Base-by-base conservation (phyloP, 108 stramenopile species). In the Nitzschia sp. region DNA sequence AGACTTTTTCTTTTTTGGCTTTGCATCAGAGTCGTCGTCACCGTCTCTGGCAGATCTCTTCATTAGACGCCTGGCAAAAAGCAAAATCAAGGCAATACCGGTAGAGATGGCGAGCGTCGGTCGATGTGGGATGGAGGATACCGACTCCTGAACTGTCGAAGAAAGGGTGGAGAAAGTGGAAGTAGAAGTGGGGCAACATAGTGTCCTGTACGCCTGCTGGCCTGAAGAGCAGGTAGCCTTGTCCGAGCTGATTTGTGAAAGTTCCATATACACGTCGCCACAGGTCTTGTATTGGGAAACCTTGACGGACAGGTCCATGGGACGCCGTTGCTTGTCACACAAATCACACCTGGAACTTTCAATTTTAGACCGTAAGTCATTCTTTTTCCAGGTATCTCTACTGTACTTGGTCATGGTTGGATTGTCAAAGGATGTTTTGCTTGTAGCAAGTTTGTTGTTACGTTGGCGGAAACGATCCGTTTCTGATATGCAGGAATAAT, bases 221-320 rank as follows among this genome's bases (percentile, higher is more conserved):
- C 61, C 61, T 21, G 61, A n/a, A 20, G 25, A 41, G 22, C 61
- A 62, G 3, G 43, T 62, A 0, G 61, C 41, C 21, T 62, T 11
- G 24, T 26, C 12, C 43, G 61, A 54, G 9, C 41, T 25, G 41
- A 67, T 39, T 9, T 55, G 53, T 29, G 66, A 67, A 9, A 67
- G 41, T 43, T 67, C 66, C 53, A 67, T 41, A 20, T 67, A 54
- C 12, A 67, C 66, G 20, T 67, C 66, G 37, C 66, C 66, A 55
- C 66, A 67, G 15, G 66, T 67, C 34, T 67, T 67, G 66, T 52
- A 52, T 42, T 67, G 54, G 39, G 26, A 39, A 0, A 67, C 41
- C 37, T 67, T 51, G 17, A 55, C 12, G 40, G 50, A 41, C 53
- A 67, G 17, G 21, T 67, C 51, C 9, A 40, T 40, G 26, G 66